phyloP scores from a whole-genome alignment of 352 stramenopile species.

The Pythium dissotocum region DNA sequence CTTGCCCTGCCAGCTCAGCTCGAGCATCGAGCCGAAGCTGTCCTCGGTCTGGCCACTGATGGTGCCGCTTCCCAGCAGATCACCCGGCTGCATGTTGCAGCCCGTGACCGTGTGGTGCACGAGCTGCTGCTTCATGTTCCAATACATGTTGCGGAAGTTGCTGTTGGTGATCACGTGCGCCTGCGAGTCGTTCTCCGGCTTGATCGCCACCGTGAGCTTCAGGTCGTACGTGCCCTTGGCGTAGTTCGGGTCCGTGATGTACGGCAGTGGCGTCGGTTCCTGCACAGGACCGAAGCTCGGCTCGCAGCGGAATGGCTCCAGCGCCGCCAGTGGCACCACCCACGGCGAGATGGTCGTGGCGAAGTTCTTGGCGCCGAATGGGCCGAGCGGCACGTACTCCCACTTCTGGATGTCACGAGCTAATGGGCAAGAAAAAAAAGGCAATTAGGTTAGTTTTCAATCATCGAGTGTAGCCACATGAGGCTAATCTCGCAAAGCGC shows the following conservation, averaged over 20 bases:
- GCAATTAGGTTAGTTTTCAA: background rate
- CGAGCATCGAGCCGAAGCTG: conserved; percentile 94
- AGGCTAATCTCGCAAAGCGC: background rate
- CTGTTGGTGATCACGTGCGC: conserved; percentile 85
- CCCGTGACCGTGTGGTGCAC: conserved; percentile 97
- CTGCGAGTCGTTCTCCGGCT: conserved; percentile 57
- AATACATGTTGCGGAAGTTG: conserved; percentile 97
- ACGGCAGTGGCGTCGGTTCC: conserved; percentile 88
- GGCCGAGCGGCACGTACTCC: conserved; percentile 97
- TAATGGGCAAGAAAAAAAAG: conserved; percentile 18
- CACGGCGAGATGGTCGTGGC: conserved; percentile 96
- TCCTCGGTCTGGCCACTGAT: conserved; percentile 91
- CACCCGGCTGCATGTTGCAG: conserved; percentile 95
- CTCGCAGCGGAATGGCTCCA: conserved; percentile 92
- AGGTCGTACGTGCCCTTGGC: conserved; percentile 88
- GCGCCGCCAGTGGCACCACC: conserved; percentile 94
- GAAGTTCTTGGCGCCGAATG: conserved; percentile 98
- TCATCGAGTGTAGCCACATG: background rate
- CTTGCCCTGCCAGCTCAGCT: conserved; percentile 95
- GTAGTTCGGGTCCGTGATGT: conserved; percentile 94
- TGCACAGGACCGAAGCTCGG: conserved; percentile 90
- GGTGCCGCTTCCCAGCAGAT: conserved; percentile 94
- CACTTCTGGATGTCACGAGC: conserved; percentile 93
- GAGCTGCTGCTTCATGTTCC: conserved; percentile 97
- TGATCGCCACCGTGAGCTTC: conserved; percentile 74